phyloP scores from a whole-genome alignment of 768 basidiomycete species.

The Rhizopogon salebrosus region DNA sequence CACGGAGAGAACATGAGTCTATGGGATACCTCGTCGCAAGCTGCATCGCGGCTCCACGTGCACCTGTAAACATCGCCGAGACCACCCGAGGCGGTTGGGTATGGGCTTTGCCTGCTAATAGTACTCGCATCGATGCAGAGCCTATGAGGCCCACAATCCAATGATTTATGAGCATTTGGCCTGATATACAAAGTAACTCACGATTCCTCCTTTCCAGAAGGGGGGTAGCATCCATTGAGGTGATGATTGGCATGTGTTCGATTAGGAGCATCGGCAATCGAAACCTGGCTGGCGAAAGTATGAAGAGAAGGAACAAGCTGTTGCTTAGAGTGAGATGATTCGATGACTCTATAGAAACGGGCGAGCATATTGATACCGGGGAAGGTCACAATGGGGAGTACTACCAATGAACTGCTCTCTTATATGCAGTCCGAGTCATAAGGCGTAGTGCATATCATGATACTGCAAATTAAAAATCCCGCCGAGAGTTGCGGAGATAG shows the following conservation, averaged over 20 bases:
- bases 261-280: neutral
- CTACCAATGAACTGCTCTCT: neutral
- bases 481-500: neutral
- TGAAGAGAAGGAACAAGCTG: neutral
- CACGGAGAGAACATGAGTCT: neutral
- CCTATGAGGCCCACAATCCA: no score
- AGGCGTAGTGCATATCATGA: neutral
- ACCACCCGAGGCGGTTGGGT: neutral
- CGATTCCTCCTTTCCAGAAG: no score
- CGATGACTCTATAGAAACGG: no score
- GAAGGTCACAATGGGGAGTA: neutral
- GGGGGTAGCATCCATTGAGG: no score
- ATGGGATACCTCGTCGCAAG: neutral
- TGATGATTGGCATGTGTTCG: neutral
- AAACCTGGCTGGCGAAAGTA: neutral
- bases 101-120: no score
- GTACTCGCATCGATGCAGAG: neutral
- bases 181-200: no score
- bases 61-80: conserved; percentile 13
- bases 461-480: no score
- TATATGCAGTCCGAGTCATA: neutral
- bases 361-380: no score
- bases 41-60: neutral
- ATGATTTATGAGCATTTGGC: no score
- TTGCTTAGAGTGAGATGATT: neutral